Evolutionary conservation across 768 basidiomycete genomes (phyloP).

Genomic region (Lactifluus piperatus): DNA sequence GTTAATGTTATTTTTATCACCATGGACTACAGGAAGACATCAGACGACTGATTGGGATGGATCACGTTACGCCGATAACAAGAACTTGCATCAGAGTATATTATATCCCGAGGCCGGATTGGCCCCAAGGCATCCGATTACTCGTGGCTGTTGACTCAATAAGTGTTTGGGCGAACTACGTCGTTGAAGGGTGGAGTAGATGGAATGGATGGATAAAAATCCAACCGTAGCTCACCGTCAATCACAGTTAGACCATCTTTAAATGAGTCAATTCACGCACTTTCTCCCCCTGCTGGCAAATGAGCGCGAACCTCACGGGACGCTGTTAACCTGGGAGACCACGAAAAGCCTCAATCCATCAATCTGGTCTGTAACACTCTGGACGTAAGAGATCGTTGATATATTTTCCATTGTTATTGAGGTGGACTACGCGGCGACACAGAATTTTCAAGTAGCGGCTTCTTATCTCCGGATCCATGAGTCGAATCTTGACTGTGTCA

Average conservation of each 20-base stretch:
- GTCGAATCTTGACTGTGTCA: neutral
- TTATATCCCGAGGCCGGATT: neutral
- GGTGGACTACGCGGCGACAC: neutral
- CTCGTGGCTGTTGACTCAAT: neutral
- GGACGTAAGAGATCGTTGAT: neutral
- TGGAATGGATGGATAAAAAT: neutral
- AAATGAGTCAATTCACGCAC: neutral
- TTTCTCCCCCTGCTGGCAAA: too few species aligned
- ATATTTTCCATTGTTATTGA: neutral
- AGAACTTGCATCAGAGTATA: neutral
- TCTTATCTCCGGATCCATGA: neutral
- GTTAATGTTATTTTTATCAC: neutral
- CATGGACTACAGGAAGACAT: neutral
- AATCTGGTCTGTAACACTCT: neutral
- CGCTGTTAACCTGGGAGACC: neutral
- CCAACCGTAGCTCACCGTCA: neutral
- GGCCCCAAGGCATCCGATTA: neutral
- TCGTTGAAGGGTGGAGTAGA: neutral
- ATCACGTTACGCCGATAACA: neutral
- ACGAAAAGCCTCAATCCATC: too few species aligned
- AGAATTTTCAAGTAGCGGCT: neutral
- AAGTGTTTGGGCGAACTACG: neutral
- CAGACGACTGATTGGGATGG: neutral
- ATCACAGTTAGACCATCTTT: neutral
- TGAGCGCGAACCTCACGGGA: neutral